A percentile compares a stretch with the other conserved stretches of the same genome.
Conservation (phyloP, 768 basidiomycete genomes). For the Pleurotus ostreatus region DNA sequence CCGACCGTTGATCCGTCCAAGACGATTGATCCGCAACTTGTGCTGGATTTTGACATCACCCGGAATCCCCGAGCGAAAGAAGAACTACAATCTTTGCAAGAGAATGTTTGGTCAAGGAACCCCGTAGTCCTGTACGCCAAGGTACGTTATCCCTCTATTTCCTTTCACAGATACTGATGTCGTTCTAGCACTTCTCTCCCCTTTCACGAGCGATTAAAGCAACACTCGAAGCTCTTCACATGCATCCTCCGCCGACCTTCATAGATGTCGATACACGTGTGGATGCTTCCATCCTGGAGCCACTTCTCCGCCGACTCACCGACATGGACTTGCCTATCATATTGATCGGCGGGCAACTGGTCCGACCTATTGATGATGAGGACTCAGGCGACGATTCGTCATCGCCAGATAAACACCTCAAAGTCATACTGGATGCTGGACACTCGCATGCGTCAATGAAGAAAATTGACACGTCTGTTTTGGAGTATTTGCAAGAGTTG, state of each 20-base stretch:
- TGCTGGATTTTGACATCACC: slow-evolving; percentile 75
- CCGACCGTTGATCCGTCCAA: slow-evolving; percentile 52
- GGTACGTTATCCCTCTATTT: slow-evolving; percentile 26
- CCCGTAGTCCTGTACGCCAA: slow-evolving; percentile 77
- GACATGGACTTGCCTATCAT: slow-evolving; percentile 62
- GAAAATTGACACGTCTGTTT: not conserved
- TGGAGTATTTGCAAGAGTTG: slow-evolving; percentile 1
- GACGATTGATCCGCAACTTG: slow-evolving; percentile 75
- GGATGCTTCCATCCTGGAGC: slow-evolving; percentile 60
- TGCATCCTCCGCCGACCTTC: slow-evolving; percentile 60
- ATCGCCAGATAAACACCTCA: not conserved
- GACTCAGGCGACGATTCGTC: not conserved
- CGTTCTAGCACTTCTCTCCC: slow-evolving; percentile 54
- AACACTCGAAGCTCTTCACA: slow-evolving; percentile 49
- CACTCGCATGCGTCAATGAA: not conserved
- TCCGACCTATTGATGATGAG: slow-evolving; percentile 18
- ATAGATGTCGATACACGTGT: slow-evolving; percentile 73
- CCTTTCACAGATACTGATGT: not conserved
- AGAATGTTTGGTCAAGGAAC: slow-evolving; percentile 67
- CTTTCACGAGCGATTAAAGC: slow-evolving; percentile 63
- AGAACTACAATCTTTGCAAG: slow-evolving; percentile 56
- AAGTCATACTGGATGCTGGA: not conserved
- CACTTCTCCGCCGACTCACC: slow-evolving; percentile 65
- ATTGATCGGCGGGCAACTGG: slow-evolving; percentile 55
- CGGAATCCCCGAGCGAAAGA: slow-evolving; percentile 44